Base-by-base conservation (phyloP, 2,329 filamentous ascomycete genomes). In the Nemania sp. region DNA sequence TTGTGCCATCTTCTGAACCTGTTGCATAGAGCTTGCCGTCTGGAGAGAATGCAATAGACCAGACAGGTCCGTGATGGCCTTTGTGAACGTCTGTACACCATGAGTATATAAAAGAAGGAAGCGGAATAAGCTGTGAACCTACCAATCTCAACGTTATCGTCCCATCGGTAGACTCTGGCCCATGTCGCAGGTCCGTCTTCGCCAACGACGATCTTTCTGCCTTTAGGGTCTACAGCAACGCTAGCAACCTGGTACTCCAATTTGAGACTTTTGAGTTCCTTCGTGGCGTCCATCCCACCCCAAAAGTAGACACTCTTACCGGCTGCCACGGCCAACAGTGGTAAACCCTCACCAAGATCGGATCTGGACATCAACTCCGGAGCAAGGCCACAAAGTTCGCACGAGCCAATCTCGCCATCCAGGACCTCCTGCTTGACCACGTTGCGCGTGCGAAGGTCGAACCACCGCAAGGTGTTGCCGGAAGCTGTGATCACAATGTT, bases 1-100 rank as follows among this genome's bases (percentile, higher is more conserved):
- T 95, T 0, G 94, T 99, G 34, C 94, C 94, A 66, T 99, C 94
- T 70, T 99, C 94, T 43, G 92, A 97, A 24, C 90, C 94, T 1
- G 94, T 99, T 1, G 92, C 94, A 69, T 97, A 99, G 6, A 99
- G 77, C 70, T 96, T 97, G 41, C 92, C 92, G 67, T 99, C 94
- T 0, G 94, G 94, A 0, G 92, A 94, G 73, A 96, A 99, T 52
- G 88, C 88, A 55, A 95, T 86, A 5, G 91, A 96, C 94, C 94
- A 99, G 58, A 99, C 94, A 1, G 93, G 93, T 1, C 94, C 94
- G 67, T 99, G 94, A 64, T 99, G 94, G 20, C 94, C 94, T 74
- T 97, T 97, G 75, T 96, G 90, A 11, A 93, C 88, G 70, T 97
- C 94, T 88, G 57, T 8, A 6, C 19, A 42, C 17, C 50, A 54